phyloP scores from a whole-genome alignment of 2,329 filamentous ascomycete genomes.

The Colletotrichum trifolii region DNA sequence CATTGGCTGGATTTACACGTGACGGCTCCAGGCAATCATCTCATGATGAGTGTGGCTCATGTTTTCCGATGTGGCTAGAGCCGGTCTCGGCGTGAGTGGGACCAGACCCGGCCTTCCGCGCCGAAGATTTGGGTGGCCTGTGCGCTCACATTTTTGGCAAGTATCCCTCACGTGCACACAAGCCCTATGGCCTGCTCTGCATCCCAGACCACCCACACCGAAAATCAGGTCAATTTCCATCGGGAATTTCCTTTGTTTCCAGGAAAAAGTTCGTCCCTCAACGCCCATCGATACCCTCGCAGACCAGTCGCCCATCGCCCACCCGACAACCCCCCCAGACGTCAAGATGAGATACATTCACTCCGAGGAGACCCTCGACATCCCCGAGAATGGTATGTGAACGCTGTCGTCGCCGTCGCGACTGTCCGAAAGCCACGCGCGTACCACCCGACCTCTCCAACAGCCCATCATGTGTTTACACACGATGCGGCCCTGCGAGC shows the following conservation, averaged over 20 bases:
- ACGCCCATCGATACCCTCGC: constrained; percentile 45
- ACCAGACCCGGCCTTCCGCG: background rate
- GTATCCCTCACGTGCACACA: constrained; percentile 5
- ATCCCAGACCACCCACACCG: background rate
- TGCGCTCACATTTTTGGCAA: no score
- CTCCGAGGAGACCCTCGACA: constrained; percentile 93
- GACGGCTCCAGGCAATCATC: constrained; percentile 6
- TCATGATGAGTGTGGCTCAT: constrained; percentile 1
- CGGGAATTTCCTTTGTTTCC: background rate
- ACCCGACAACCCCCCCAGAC: constrained; percentile 53
- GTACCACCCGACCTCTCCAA: background rate
- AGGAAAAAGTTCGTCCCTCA: constrained; percentile 40
- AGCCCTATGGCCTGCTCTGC: constrained; percentile 13
- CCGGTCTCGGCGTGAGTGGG: background rate
- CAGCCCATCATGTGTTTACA: constrained; percentile 3
- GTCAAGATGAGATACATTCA: constrained; percentile 99
- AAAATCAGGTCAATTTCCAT: constrained; percentile 6
- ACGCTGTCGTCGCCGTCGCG: constrained; percentile 35
- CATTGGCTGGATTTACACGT: constrained; percentile 23
- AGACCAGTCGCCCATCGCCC: constrained; percentile 34
- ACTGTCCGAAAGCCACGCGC: constrained; percentile 7
- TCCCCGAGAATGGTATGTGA: constrained; percentile 95
- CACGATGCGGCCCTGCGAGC: constrained; percentile 31
- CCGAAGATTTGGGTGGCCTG: background rate
- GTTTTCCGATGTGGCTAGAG: background rate